phyloP scores from a whole-genome alignment of 2,329 filamentous ascomycete genomes.

The Hypomyces perniciosus region DNA sequence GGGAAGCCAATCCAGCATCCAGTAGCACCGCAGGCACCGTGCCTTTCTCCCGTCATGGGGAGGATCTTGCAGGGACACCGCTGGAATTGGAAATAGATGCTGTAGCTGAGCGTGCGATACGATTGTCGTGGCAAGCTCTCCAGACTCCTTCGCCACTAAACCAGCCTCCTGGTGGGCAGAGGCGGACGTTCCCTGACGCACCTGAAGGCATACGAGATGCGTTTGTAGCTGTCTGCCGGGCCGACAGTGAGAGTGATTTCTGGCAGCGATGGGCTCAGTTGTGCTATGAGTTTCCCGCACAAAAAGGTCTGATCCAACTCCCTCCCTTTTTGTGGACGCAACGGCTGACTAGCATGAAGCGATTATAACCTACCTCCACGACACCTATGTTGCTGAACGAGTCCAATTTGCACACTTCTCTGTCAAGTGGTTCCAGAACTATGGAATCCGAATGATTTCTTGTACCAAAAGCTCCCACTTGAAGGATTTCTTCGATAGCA shows the following conservation, averaged over 20 bases:
- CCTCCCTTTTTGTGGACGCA: neutral
- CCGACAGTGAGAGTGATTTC: neutral
- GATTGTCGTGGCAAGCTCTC: neutral
- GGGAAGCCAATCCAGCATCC: neutral
- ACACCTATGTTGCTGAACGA: neutral
- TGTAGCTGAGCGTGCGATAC: neutral
- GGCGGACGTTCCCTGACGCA: neutral
- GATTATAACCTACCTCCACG: slow-evolving; percentile 1
- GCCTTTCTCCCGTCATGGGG: neutral
- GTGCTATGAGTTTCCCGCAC: neutral
- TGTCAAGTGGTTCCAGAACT: slow-evolving; percentile 2
- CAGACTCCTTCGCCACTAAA: neutral
- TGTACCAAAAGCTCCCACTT: slow-evolving; percentile 1
- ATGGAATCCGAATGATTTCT: neutral
- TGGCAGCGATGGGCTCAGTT: slow-evolving; percentile 1
- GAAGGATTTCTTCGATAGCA: slow-evolving; percentile 1
- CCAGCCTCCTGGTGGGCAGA: neutral
- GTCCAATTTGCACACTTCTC: neutral
- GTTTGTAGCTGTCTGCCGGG: neutral
- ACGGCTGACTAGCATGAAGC: neutral
- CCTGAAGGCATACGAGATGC: neutral
- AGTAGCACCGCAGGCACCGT: neutral
- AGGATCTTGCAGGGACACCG: neutral
- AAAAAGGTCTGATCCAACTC: neutral
- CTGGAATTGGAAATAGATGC: neutral